These are phyloP conservation scores for Xerocomellus dryophilus DNA, from an alignment of 768 basidiomycete species.

Conservation along the genomic window DNA sequence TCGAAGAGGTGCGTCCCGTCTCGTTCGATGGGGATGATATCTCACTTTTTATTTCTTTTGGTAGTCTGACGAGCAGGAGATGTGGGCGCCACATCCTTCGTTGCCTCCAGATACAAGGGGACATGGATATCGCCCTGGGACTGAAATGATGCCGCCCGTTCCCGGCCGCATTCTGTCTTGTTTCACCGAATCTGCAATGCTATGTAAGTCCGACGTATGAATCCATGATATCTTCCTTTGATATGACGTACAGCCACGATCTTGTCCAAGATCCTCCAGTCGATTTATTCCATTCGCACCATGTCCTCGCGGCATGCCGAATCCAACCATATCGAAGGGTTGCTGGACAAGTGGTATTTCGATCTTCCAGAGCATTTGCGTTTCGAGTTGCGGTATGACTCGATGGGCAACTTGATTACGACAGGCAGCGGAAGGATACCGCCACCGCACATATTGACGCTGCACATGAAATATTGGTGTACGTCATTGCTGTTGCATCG, in stretches of 20 bases:
- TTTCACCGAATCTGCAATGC: constrained; percentile 67
- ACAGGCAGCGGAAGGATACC: constrained; percentile 35
- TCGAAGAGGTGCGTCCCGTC: constrained; percentile 47
- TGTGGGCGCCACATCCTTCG: constrained; percentile 44
- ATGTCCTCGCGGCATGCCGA: constrained; percentile 56
- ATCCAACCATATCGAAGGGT: constrained; percentile 52
- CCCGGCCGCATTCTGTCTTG: constrained; percentile 63
- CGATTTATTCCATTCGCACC: constrained; percentile 65
- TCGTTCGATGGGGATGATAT: neutral
- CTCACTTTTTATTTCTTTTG: constrained; percentile 10
- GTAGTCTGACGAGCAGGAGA: constrained; percentile 65
- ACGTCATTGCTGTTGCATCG: constrained; percentile 70
- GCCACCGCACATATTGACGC: constrained; percentile 63
- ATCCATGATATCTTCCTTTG: constrained; percentile 2
- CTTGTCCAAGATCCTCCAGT: constrained; percentile 63
- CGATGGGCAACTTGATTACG: constrained; percentile 30
- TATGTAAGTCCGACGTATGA: constrained; percentile 49
- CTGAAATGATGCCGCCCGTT: constrained; percentile 26
- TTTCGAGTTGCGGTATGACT: constrained; percentile 48
- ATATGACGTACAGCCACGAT: constrained; percentile 52
- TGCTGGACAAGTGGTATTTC: constrained; percentile 72
- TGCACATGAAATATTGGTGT: constrained; percentile 89
- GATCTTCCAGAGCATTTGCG: constrained; percentile 67
- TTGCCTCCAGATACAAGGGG: constrained; percentile 32
- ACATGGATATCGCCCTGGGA: constrained; percentile 24